These are phyloP conservation scores for Trichoderma virens DNA, from an alignment of 495 filamentous ascomycete species.

Conservation along the genomic window DNA sequence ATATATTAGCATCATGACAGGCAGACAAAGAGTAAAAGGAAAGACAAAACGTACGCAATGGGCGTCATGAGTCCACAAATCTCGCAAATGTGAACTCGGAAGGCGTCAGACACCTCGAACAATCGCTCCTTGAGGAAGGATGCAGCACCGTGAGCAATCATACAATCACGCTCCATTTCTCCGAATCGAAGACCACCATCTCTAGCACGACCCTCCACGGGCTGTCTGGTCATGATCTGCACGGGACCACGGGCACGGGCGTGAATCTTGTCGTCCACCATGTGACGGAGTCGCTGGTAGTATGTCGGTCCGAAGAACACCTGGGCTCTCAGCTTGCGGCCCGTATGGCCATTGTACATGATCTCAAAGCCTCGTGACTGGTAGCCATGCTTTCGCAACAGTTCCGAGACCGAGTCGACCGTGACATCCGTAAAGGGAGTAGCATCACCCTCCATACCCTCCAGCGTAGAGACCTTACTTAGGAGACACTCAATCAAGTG, in stretches of 20 bases:
- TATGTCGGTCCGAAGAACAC: slow-evolving; percentile 97
- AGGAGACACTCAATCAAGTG: slow-evolving; percentile 99
- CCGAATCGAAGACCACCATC: slow-evolving; percentile 98
- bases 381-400: slow-evolving; percentile 88
- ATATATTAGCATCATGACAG: slow-evolving; percentile 18
- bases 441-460: slow-evolving; percentile 90
- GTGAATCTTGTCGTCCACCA: slow-evolving; percentile 99
- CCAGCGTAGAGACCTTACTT: slow-evolving; percentile 85
- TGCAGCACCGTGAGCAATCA: slow-evolving; percentile 97
- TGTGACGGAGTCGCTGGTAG: slow-evolving; percentile 96
- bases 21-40: slow-evolving; percentile 10
- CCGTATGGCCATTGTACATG: slow-evolving; percentile 98
- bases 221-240: slow-evolving; percentile 95
- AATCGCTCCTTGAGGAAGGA: slow-evolving; percentile 95
- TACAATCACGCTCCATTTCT: slow-evolving; percentile 99
- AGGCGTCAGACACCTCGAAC: slow-evolving; percentile 97
- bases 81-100: slow-evolving; percentile 96
- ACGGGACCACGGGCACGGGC: slow-evolving; percentile 90
- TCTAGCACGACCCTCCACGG: slow-evolving; percentile 95
- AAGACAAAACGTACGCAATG: slow-evolving; percentile 71
- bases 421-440: slow-evolving; percentile 98
- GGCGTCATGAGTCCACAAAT: slow-evolving; percentile 99
- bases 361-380: slow-evolving; percentile 96
- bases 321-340: slow-evolving; percentile 83
- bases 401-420: slow-evolving; percentile 81